Conservation (phyloP, 805 yeast genomes). For the Lachancea fermentati region DNA sequence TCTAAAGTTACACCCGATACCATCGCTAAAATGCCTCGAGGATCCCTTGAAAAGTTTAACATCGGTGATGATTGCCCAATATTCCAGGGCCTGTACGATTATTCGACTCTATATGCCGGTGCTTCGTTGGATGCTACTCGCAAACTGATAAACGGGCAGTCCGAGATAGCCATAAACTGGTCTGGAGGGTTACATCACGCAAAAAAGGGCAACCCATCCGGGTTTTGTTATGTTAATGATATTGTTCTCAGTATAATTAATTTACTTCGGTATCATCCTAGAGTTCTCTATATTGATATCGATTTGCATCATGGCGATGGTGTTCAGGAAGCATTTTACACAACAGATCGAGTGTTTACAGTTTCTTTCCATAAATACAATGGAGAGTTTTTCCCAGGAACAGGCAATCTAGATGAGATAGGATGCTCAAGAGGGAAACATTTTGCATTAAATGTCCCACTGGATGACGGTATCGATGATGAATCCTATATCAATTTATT, state of each 20-base stretch:
- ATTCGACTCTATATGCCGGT: slow-evolving; percentile 77
- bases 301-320: slow-evolving; percentile 96
- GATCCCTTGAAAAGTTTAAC: slow-evolving; percentile 80
- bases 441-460: slow-evolving; percentile 85
- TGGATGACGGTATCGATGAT: slow-evolving; percentile 94
- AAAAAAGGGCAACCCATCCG: slow-evolving; percentile 82
- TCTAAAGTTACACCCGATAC: slow-evolving; percentile 91
- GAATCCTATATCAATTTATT: slow-evolving; percentile 69
- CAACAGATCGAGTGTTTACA: slow-evolving; percentile 89
- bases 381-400: slow-evolving; percentile 96
- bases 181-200: slow-evolving; percentile 95
- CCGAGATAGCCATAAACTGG: slow-evolving; percentile 89
- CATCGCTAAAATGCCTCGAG: slow-evolving; percentile 78
- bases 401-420: slow-evolving; percentile 84
- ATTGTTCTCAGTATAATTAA: slow-evolving; percentile 81
- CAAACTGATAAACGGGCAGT: slow-evolving; percentile 70
- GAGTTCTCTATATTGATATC: slow-evolving; percentile 82
- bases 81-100: slow-evolving; percentile 72
- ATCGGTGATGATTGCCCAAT: slow-evolving; percentile 95
- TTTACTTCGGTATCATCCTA: slow-evolving; percentile 71
- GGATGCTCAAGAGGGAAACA: slow-evolving; percentile 89
- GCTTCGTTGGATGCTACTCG: slow-evolving; percentile 90
- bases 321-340: slow-evolving; percentile 89
- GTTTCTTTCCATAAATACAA: slow-evolving; percentile 83
- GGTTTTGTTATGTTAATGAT: slow-evolving; percentile 87